Evolutionary conservation across 768 basidiomycete genomes (phyloP).

Genomic region (Trametes punicea): DNA sequence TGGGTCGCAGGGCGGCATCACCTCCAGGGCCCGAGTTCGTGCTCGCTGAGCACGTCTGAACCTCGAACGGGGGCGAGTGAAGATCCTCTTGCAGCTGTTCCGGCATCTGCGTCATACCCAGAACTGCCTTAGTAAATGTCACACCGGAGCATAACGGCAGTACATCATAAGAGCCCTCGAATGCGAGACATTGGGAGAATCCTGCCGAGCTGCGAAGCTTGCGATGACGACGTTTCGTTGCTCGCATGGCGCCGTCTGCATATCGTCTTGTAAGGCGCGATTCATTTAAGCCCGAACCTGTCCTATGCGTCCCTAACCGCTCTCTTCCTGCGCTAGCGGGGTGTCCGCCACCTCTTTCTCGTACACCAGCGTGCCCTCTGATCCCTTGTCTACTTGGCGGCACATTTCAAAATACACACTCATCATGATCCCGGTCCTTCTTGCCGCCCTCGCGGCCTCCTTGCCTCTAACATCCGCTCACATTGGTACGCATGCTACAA

Average conservation of each 20-base stretch:
- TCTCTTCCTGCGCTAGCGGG: constrained; percentile 1
- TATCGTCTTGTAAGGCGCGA: not conserved
- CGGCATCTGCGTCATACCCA: not conserved
- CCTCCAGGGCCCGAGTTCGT: not conserved
- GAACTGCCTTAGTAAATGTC: not conserved
- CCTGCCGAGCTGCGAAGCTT: not conserved
- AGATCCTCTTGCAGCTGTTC: constrained; percentile 1
- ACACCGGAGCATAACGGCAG: not conserved
- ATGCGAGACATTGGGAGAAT: not conserved
- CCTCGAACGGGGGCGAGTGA: not conserved
- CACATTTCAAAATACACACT: constrained; percentile 4
- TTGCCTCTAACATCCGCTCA: constrained; percentile 18
- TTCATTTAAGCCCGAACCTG: not conserved
- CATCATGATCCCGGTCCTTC: constrained; percentile 11
- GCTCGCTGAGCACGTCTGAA: not conserved
- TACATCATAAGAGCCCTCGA: too few species aligned
- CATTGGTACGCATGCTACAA: constrained; percentile 8
- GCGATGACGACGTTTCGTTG: constrained; percentile 9
- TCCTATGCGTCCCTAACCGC: not conserved
- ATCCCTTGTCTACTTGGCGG: not conserved
- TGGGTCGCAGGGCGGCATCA: not conserved
- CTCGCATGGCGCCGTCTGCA: constrained; percentile 4
- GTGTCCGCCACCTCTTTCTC: not conserved
- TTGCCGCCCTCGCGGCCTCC: constrained; percentile 14
- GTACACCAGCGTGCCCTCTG: not conserved